Base-by-base conservation (phyloP, 2,329 filamentous ascomycete species). In the Penicillium italicum region DNA sequence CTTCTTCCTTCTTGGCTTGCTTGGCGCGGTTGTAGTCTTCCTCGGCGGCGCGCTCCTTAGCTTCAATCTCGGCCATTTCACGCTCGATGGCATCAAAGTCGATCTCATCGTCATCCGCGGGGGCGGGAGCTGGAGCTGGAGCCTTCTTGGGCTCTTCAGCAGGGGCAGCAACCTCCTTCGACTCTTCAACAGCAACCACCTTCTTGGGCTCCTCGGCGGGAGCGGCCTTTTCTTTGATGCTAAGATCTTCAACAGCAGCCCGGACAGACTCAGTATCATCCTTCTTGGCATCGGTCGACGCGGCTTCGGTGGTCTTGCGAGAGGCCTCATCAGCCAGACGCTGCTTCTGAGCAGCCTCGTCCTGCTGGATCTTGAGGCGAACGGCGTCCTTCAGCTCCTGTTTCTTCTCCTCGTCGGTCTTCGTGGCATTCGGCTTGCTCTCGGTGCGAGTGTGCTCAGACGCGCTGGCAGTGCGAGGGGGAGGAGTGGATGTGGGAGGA, bases 331-430 rank as follows among this genome's bases (percentile, higher is more conserved):
- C 79, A 63, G 80, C 80, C 50, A 76, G 71, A 58, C 72, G 72
- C 56, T 78, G 72, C 56, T 78, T 77, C 53, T 79, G 74, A 51
- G 73, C 74, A 38, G 74, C 79, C 53, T 85, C 84, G 50, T 83
- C 83, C 69, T 86, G 85, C 57, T 79, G 76, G 62, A 82, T 79
- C 66, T 78, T 79, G 62, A 77, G 73, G 28, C 74, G 75, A 50
- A 80, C 75, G 12, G 76, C 74, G 55, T 79, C 77, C 69, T 81
- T 82, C 69, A 96, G 87, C 70, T 90, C 87, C 71, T 89, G 85
- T 73, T 88, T 88, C 60, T 90, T 90, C 75, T 96, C 89, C 71
- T 93, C 88, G 34, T 85, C 83, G 1, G 88, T 88, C 81, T 94
- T 94, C 40, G 78, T 43, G 22, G 48, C 46, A 10, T 14, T 78